Conservation (phyloP, 495 filamentous ascomycete genomes). For the Podospora pseudopauciseta region DNA sequence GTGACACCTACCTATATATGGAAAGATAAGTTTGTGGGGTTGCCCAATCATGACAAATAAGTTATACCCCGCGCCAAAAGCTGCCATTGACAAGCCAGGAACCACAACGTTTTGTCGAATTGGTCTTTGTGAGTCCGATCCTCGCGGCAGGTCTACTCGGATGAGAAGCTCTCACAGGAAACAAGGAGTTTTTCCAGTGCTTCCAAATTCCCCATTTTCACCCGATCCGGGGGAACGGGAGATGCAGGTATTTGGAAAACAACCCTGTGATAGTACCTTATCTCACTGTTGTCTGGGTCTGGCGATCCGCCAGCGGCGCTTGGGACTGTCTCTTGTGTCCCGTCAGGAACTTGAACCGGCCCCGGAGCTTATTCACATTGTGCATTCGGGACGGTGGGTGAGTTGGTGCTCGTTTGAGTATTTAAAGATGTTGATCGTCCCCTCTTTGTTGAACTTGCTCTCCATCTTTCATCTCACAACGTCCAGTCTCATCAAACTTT, state of each 20-base stretch:
- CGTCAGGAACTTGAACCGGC: background rate
- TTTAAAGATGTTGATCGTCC: slow-evolving; percentile 3
- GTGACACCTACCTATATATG: background rate
- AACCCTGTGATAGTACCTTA: slow-evolving; percentile 1
- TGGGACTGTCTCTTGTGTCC: background rate
- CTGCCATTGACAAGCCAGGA: background rate
- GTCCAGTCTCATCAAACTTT: background rate
- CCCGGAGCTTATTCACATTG: background rate
- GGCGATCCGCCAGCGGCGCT: background rate
- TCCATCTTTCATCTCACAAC: background rate
- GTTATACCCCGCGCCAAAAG: background rate
- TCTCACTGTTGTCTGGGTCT: background rate
- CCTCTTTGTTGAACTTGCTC: background rate
- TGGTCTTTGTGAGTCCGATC: background rate
- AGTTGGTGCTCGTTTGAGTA: background rate
- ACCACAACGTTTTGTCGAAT: background rate
- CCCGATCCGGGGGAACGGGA: background rate
- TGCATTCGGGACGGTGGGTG: background rate
- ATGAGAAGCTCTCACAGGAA: background rate
- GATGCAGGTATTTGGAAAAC: background rate
- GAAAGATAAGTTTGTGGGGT: background rate
- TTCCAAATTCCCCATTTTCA: background rate
- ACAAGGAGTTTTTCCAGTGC: background rate
- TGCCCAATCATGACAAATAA: background rate
- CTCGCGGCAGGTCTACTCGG: background rate